These are phyloP conservation scores for Telopea speciosissima DNA, from an alignment of 177 flowering plant genomes.

Conservation along the genomic window DNA sequence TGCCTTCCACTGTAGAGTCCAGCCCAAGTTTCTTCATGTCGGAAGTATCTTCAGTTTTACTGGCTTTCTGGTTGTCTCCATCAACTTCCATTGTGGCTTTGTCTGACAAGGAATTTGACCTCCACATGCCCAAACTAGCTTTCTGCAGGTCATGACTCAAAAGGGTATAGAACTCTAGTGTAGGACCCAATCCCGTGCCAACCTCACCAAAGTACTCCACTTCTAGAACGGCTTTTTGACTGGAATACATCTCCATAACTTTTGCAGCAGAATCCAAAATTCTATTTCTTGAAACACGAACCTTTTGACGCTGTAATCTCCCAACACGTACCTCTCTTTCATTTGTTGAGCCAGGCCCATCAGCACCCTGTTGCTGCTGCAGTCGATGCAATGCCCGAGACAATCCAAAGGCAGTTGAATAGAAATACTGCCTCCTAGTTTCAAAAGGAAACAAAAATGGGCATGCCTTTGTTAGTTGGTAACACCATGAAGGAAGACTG, in stretches of 20 bases:
- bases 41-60: conserved; percentile 22
- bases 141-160: conserved; percentile 88
- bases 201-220: conserved; percentile 99
- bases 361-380: conserved; percentile 94
- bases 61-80: conserved; percentile 31
- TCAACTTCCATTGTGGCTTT: conserved; percentile 59
- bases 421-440: conserved; percentile 86
- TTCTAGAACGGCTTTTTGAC: conserved; percentile 96
- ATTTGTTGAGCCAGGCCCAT: conserved; percentile 60
- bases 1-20: conserved; percentile 22
- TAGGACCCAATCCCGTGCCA: conserved; percentile 98
- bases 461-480: conserved; percentile 91
- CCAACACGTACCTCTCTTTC: conserved; percentile 93
- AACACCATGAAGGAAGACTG: conserved; percentile 96
- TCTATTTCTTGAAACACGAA: conserved; percentile 85
- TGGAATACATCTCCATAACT: conserved; percentile 98
- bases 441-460: conserved; percentile 97
- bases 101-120: conserved; percentile 46
- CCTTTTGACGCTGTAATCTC: conserved; percentile 90
- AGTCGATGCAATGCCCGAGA: conserved; percentile 88
- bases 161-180: conserved; percentile 93
- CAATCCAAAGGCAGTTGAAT: conserved; percentile 95
- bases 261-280: conserved; percentile 95
- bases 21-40: conserved; percentile 13
- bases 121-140: conserved; percentile 77